Evolutionary conservation across 2,329 filamentous ascomycete genomes (phyloP), one percentile per base, ranked within the genome.

Genomic region (Penicillium fuscoglaucum): DNA sequence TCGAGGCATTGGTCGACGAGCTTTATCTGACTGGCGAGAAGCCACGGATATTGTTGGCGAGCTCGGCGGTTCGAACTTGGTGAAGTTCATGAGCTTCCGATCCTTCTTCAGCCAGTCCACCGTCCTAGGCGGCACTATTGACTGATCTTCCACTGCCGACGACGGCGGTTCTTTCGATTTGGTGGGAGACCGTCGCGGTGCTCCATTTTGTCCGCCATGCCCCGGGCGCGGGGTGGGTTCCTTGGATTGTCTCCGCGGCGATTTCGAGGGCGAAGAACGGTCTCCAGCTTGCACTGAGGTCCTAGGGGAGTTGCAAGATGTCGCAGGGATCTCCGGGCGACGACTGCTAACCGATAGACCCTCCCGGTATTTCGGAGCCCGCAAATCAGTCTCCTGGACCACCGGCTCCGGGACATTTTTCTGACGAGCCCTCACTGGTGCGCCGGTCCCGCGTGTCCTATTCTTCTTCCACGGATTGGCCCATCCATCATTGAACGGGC

Each of bases 401-500:
- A 68, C 63, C 8, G 52, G 64, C 29, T 64, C 59, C n/a, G 62
- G 33, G 29, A 43, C 47, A 47, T 44, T 51, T 6, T n/a, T 21
- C 35, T 51, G 8, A 7, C 52, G 21, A n/a, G 8, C 47, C 13
- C 33, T 54, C 31, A 26, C 35, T 1, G 35, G 9, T n/a, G 33
- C 28, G 5, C 19, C 31, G 31, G 21, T 43, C 5, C 29, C 10
- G 17, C 41, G 61, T 8, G 46, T 58, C 46, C 71, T 66, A 3
- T 64, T 57, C 50, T 72, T 74, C 48, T 61, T 71, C 79, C 79
- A 81, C 2, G 79, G 80, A 62, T 81, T 81, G 6, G 64, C 61
- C 80, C 80, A 82, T 28, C 65, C 72, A 26, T 72, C 59, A 5
- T 76, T 72, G 33, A 82, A 78, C 1, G 79, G 79, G 0, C 80